Percentiles rank a stretch among this genome's conserved stretches.
These are phyloP conservation scores for Ampelocalamus luodianensis DNA, from an alignment of 176 grass and related monocot species.

Conservation along the genomic window DNA sequence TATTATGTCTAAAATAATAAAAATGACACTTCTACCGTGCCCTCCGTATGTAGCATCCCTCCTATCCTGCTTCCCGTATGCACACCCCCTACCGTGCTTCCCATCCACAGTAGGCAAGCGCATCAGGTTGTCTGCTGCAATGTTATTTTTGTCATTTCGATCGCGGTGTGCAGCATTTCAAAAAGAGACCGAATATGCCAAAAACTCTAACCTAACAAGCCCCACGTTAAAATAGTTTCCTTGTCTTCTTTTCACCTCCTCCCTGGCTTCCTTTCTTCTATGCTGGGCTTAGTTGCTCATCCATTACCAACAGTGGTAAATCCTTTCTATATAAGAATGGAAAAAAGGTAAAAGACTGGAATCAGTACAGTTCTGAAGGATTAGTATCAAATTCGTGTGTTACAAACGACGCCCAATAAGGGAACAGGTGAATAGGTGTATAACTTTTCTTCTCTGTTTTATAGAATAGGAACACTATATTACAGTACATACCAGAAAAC, in stretches of 20 bases:
- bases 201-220: conserved; percentile 52
- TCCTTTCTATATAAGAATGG: background rate
- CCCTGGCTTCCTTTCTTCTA: background rate
- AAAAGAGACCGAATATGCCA: background rate
- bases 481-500: conserved; percentile 11
- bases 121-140: too few species aligned
- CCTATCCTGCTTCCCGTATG: too few species aligned
- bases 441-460: background rate
- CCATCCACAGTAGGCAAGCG: too few species aligned
- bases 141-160: too few species aligned
- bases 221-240: conserved; percentile 30
- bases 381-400: background rate
- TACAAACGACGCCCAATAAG: background rate
- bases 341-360: background rate
- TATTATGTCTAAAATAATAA: too few species aligned
- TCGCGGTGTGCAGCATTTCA: too few species aligned
- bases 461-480: background rate
- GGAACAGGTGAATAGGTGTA: background rate
- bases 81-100: rapidly evolving
- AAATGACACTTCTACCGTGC: too few species aligned
- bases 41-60: too few species aligned
- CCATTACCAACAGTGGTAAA: conserved; percentile 45
- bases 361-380: background rate
- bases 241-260: conserved; percentile 29
- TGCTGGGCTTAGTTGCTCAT: background rate